phyloP scores from a whole-genome alignment of 768 basidiomycete species.

The Termitomyces sp. region DNA sequence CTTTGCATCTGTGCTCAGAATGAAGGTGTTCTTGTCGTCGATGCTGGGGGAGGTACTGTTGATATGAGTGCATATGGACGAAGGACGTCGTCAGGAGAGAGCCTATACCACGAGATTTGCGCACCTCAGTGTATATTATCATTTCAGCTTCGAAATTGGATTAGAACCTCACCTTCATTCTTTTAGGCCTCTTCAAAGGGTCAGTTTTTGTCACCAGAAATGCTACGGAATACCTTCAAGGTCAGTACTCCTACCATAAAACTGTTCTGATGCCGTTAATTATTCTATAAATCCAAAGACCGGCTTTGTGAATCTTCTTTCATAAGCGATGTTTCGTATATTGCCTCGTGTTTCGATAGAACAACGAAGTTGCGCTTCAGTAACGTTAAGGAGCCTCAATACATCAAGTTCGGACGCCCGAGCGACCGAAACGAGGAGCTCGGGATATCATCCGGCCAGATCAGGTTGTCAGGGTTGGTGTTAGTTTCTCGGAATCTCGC shows the following conservation, averaged over 20 bases:
- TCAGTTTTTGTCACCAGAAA: conserved; percentile 36
- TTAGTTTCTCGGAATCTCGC: background rate
- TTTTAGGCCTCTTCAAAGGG: conserved; percentile 33
- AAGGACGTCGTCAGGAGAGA: conserved; percentile 14
- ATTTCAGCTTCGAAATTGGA: background rate
- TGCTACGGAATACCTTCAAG: conserved; percentile 24
- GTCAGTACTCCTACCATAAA: conserved; percentile 18
- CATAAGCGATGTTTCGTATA: conserved; percentile 32
- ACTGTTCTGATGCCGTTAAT: background rate
- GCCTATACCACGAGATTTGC: conserved; percentile 34
- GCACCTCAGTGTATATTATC: conserved; percentile 16
- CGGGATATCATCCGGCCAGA: conserved; percentile 38
- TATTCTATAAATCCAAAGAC: conserved; percentile 20
- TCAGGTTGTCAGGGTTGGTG: conserved; percentile 34
- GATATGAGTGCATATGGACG: conserved; percentile 46
- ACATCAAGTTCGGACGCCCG: conserved; percentile 40
- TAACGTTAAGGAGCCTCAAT: conserved; percentile 32
- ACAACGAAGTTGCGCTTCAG: conserved; percentile 40
- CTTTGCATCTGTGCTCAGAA: conserved; percentile 13
- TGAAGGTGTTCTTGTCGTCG: conserved; percentile 38
- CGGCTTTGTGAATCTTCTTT: conserved; percentile 33
- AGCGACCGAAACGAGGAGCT: conserved; percentile 30
- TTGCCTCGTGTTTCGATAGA: conserved; percentile 40
- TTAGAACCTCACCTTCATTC: background rate
- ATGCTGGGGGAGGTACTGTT: conserved; percentile 50